Conservation (phyloP, 169 alveolate genomes). For the Toxoplasma gondii region DNA sequence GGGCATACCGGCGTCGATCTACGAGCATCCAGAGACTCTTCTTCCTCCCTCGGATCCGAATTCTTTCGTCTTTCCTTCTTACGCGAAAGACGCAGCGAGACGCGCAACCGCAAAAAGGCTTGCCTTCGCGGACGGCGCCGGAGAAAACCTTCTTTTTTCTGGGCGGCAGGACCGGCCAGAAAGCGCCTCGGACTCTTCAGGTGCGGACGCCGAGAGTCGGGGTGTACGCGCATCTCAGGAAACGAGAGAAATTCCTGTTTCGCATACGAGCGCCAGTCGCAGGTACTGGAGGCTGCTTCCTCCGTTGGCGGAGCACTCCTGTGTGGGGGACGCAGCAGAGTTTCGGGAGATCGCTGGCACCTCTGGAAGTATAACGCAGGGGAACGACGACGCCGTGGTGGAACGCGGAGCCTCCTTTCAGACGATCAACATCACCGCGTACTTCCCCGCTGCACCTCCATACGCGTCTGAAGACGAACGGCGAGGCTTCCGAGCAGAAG, state of each 20-base stretch:
- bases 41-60: neutral
- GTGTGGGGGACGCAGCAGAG: neutral
- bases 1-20: neutral
- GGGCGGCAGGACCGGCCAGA: too few relatives aligned
- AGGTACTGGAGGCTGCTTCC: neutral
- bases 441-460: neutral
- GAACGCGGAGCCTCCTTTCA: neutral
- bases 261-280: neutral
- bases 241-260: neutral
- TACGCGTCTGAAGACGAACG: neutral
- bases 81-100: neutral
- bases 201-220: too few relatives aligned
- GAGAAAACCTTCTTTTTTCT: neutral
- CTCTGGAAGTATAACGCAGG: neutral
- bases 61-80: neutral
- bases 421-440: neutral
- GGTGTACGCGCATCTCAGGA: neutral
- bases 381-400: neutral
- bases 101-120: neutral
- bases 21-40: neutral
- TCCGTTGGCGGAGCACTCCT: neutral
- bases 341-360: neutral
- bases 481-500: neutral
- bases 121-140: neutral
- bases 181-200: too few relatives aligned